These are phyloP conservation scores for Endoconidiophora polonica DNA, from an alignment of 2,329 filamentous ascomycete species.

Conservation along the genomic window DNA sequence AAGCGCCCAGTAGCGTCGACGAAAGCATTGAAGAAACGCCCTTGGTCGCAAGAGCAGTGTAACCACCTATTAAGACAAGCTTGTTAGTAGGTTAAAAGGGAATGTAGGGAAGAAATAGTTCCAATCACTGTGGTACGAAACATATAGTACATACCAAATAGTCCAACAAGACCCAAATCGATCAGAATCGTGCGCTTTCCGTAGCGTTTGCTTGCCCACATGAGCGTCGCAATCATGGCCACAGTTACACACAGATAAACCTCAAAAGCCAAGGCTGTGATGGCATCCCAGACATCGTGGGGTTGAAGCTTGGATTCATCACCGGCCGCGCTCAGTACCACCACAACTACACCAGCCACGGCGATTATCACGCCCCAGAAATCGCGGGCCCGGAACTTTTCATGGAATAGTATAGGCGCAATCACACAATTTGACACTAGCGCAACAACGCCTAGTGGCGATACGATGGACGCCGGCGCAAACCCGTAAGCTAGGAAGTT, in stretches of 20 bases:
- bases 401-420: slow-evolving; percentile 83
- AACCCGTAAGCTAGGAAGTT: slow-evolving; percentile 98
- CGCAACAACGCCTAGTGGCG: slow-evolving; percentile 89
- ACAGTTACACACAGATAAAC: slow-evolving; percentile 71
- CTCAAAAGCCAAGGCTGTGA: slow-evolving; percentile 77
- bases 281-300: slow-evolving; percentile 75
- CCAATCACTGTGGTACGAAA: background rate
- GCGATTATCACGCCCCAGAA: slow-evolving; percentile 78
- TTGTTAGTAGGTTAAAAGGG: slow-evolving; percentile 8
- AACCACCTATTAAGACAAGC: slow-evolving; percentile 41
- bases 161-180: slow-evolving; percentile 77
- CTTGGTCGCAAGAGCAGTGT: slow-evolving; percentile 93
- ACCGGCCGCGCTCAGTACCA: slow-evolving; percentile 78
- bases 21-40: slow-evolving; percentile 91
- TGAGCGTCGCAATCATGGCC: slow-evolving; percentile 54
- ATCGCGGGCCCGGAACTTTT: slow-evolving; percentile 70
- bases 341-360: slow-evolving; percentile 73
- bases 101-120: background rate
- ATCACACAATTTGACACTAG: slow-evolving; percentile 94
- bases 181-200: slow-evolving; percentile 79
- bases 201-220: slow-evolving; percentile 69
- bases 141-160: slow-evolving; percentile 54
- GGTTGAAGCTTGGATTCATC: slow-evolving; percentile 84
- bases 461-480: slow-evolving; percentile 92
- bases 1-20: slow-evolving; percentile 71